Evolutionary conservation across 495 filamentous ascomycete species (phyloP), one percentile per base, ranked within the genome.

Genomic region (Tuber brumale): DNA sequence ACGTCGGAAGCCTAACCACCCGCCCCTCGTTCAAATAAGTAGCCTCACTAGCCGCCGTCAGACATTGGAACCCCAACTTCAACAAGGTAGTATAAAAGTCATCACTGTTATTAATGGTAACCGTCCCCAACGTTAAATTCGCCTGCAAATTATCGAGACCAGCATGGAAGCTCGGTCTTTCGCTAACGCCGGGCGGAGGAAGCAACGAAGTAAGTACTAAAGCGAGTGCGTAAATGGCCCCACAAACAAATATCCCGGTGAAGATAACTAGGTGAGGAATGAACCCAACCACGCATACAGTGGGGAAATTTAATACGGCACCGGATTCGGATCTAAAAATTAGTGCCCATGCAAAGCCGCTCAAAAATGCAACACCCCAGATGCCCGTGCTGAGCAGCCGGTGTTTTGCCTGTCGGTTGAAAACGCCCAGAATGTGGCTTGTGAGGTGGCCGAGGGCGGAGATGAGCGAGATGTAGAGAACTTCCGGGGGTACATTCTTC

Each of bases 81-180:
- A 98, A 88, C 12, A 98, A 87, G 0, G 93, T 91, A 0, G 93
- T 97, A 82, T 97, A 99, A 84, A 98, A 97, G 80, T 99, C 96
- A 85, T 97, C 95, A 71, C 91, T 89, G 87, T 91, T 89, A 27
- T 90, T 91, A 69, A 99, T 87, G 10, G 90, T 89, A 57, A 97
- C 89, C 42, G 90, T 90, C 3, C 91, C 90, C 16, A 98, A 87
- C 31, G 94, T 93, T 1, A 92, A 89, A 75, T 95, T 93, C 2
- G 94, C 95, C 82, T 97, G 95, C 88, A 99, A 91, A 77, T 97
- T 98, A 43, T 90, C 88, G 79, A 83, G 81, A 1, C 81, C 81
- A 7, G 70, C 72, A 31, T 71, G 74, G 45, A 83, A 75, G 46
- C 76, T 76, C 27, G 76, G 73, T 9, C 79, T 74, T 16, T 76